These are phyloP conservation scores for Medicago lupulina DNA, from an alignment of 306 rosid genomes.

Conservation along the genomic window DNA sequence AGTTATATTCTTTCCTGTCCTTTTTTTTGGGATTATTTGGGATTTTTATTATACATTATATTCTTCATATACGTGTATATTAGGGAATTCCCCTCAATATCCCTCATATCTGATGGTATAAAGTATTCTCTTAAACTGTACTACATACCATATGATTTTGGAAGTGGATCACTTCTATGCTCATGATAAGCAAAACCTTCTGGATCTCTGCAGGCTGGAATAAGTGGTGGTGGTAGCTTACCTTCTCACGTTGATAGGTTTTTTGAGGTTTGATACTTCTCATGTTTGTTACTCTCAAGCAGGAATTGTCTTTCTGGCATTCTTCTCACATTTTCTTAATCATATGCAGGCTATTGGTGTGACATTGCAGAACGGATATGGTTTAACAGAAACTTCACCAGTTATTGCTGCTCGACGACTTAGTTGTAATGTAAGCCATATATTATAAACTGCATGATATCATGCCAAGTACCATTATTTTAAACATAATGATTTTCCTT, in stretches of 20 bases:
- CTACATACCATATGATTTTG: conserved; percentile 10
- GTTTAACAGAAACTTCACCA: conserved; percentile 91
- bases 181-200: conserved; percentile 39
- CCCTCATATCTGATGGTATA: background rate
- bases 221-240: conserved; percentile 93
- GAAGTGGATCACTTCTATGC: conserved; percentile 35
- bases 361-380: conserved; percentile 89
- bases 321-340: conserved; percentile 29
- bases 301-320: background rate
- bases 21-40: no score
- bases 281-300: conserved; percentile 19
- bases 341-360: conserved; percentile 81
- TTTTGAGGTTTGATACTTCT: conserved; percentile 79
- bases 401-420: conserved; percentile 78
- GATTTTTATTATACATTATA: no score
- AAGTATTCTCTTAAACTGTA: no score
- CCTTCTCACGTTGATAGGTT: conserved; percentile 77
- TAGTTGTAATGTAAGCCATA: conserved; percentile 69
- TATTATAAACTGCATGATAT: conserved; percentile 21
- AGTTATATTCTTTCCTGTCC: no score
- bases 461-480: background rate
- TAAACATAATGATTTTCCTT: background rate
- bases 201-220: conserved; percentile 82
- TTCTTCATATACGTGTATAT: background rate
- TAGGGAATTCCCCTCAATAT: background rate